Evolutionary conservation across 73 alveolate species (phyloP).

Genomic region (Diophrys appendiculata): DNA sequence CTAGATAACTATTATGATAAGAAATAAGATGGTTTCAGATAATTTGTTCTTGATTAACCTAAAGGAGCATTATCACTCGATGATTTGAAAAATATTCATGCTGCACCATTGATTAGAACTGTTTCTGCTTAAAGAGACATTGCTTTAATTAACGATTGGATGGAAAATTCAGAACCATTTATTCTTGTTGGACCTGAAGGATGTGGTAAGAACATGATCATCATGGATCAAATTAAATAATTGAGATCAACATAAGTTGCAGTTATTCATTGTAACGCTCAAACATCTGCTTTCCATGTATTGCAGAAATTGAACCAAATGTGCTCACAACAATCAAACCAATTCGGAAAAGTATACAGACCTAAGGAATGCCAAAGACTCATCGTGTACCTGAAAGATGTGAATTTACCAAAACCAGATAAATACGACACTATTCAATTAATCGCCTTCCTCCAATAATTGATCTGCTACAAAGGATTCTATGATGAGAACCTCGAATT

Average conservation of each 20-base stretch:
- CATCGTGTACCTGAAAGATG: conserved; percentile 97
- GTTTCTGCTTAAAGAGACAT: conserved; percentile 81
- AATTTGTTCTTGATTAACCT: conserved; percentile 59
- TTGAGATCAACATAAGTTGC: conserved; percentile 91
- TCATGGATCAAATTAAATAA: conserved; percentile 87
- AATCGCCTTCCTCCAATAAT: conserved; percentile 97
- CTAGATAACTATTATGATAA: conserved; percentile 77
- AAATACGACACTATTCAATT: conserved; percentile 97
- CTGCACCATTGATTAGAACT: conserved; percentile 93
- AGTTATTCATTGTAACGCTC: conserved; percentile 86
- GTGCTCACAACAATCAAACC: conserved; percentile 91
- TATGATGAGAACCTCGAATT: conserved; percentile 99
- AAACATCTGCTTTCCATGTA: conserved; percentile 92
- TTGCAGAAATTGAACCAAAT: conserved; percentile 97
- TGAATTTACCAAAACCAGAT: conserved; percentile 99
- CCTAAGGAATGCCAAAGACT: conserved; percentile 97
- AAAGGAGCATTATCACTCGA: conserved; percentile 54
- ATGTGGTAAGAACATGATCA: conserved; percentile 97
- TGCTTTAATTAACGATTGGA: conserved; percentile 90
- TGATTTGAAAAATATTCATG: conserved; percentile 68
- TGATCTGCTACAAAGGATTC: conserved; percentile 98
- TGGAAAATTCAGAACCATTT: conserved; percentile 94
- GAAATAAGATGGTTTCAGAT: conserved; percentile 40
- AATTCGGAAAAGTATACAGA: conserved; percentile 93
- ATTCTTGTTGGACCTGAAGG: conserved; percentile 99